Evolutionary conservation across 2,329 filamentous ascomycete species (phyloP), one percentile per base, ranked within the genome.

Genomic region (Colletotrichum caudatum): DNA sequence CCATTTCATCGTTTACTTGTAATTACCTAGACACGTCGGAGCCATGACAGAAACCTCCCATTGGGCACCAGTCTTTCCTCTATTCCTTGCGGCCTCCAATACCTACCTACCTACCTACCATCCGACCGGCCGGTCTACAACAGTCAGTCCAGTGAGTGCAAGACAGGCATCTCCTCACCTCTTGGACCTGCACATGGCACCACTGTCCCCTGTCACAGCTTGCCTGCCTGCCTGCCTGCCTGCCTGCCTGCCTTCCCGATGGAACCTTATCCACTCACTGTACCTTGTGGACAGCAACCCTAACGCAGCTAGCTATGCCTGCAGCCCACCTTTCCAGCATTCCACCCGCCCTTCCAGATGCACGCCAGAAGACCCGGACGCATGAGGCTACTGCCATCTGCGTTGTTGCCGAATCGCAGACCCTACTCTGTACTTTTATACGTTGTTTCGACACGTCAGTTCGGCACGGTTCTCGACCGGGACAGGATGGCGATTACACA

Each of bases 271-370:
- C 68, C 64, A 68, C 68, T 62, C 18, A 20, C 37, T 20, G 44
- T 29, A 41, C 46, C 26, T 26, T 66, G 44, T 66, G 37, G 33
- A 53, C 53, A 35, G 54, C 51, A 48, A 58, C 60, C 39, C 18
- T 14, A 7, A 56, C 62, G 62, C 62, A 56, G 50, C 44, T 54
- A 67, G 65, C 50, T 63, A 29, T 67, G 64, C 58, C 50, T 61
- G 57, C 64, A 60, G 20, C 60, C 67, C 62, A 54, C n/a, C 48
- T 51, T 59, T 68, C 44, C 46, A 41, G 41, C 48, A 68, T 68
- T 68, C 58, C 64, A 59, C 18, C 65, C 64, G 59, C 69, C 69
- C 65, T 71, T 71, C 69, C 69, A 71, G 69, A 71, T 26, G 69
- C 69, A 71, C 69, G 53, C 69, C 69, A 71, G 59, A 71, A 69